Evolutionary conservation across 345 rosid genomes (phyloP).

Genomic region (Pistacia vera): DNA sequence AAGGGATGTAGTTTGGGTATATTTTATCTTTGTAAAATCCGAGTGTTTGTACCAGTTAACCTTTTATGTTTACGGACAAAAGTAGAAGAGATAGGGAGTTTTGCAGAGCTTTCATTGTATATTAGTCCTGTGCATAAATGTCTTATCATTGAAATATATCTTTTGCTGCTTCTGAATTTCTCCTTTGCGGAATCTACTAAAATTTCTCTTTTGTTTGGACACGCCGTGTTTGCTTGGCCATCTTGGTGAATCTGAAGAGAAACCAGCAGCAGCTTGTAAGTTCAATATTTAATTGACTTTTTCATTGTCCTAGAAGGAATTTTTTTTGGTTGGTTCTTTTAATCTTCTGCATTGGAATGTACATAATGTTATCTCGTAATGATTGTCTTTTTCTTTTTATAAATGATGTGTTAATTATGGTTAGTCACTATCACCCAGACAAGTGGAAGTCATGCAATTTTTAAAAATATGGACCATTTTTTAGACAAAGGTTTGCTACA

Average conservation of each 20-base stretch:
- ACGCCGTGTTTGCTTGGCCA: slow-evolving; percentile 38
- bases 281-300: slow-evolving; percentile 21
- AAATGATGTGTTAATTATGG: neutral
- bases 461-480: neutral
- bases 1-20: neutral
- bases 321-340: neutral
- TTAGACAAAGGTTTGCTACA: neutral
- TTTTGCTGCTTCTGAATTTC: slow-evolving; percentile 11
- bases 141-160: neutral
- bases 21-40: neutral
- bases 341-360: neutral
- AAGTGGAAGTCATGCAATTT: neutral
- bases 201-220: slow-evolving; percentile 26
- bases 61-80: neutral
- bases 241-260: slow-evolving; percentile 66
- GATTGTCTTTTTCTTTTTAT: neutral
- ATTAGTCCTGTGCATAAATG: neutral
- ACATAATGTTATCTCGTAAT: slow-evolving; percentile 2
- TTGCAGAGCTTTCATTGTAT: neutral
- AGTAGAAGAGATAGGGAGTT: neutral
- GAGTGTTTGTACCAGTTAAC: neutral
- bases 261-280: slow-evolving; percentile 98
- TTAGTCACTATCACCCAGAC: neutral
- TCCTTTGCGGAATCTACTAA: slow-evolving; percentile 27
- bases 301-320: neutral